These are phyloP conservation scores for Albophoma yamanashiensis DNA, from an alignment of 2,329 filamentous ascomycete genomes.

Conservation along the genomic window DNA sequence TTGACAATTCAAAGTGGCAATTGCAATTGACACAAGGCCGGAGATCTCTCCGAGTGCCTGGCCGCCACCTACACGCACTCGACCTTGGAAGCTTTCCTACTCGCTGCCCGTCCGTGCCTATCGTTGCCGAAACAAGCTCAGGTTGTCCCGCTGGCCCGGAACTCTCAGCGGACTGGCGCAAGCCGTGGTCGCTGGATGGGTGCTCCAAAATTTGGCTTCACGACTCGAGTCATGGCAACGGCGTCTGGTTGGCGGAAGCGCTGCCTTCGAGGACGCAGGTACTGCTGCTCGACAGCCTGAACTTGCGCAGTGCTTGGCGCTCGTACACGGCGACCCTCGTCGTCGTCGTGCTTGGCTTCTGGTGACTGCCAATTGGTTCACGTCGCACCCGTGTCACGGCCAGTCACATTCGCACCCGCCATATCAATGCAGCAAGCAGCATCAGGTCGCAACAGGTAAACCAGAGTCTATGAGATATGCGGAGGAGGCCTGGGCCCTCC, in stretches of 20 bases:
- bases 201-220: background rate
- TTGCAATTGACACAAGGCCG: background rate
- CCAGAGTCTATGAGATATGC: background rate
- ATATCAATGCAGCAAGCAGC: background rate
- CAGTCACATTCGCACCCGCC: background rate
- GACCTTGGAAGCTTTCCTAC: background rate
- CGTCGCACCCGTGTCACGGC: background rate
- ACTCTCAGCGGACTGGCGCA: background rate
- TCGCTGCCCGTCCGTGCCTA: background rate
- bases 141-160: no score
- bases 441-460: background rate
- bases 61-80: background rate
- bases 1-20: background rate
- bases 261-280: no score
- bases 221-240: background rate
- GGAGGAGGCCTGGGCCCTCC: background rate
- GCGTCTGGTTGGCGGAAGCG: background rate
- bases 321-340: background rate
- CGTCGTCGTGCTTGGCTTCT: background rate
- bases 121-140: background rate
- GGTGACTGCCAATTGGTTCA: background rate
- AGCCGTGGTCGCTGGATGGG: background rate
- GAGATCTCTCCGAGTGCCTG: background rate
- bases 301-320: no score
- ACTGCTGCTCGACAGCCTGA: no score